A percentile compares a stretch with the other conserved stretches of the same genome.
These are phyloP conservation scores for Phoenix dactylifera DNA, from an alignment of 176 grass and related monocot species.

Conservation along the genomic window DNA sequence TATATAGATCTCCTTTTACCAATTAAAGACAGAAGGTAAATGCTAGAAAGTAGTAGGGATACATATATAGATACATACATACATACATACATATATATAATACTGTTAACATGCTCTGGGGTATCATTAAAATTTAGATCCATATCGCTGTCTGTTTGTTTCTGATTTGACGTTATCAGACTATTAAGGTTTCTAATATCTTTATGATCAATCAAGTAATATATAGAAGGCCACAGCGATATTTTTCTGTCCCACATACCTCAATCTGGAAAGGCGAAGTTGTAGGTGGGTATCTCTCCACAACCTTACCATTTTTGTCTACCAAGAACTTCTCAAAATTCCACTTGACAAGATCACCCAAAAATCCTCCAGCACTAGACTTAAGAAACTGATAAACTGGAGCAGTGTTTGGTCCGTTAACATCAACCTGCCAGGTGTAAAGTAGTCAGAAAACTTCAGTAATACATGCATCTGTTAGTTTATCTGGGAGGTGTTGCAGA, in stretches of 20 bases:
- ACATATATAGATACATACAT: no score
- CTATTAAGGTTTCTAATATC: no score
- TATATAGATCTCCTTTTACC: no score
- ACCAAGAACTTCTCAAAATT: conserved; percentile 98
- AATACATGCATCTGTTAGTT: conserved; percentile 8
- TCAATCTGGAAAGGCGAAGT: conserved; percentile 98
- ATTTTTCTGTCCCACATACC: conserved; percentile 25
- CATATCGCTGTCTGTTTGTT: no score
- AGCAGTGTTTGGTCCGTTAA: conserved; percentile 90
- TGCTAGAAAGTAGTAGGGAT: no score
- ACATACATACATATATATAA: no score
- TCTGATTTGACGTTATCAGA: no score
- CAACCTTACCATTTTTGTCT: conserved; percentile 86
- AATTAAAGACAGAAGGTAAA: no score
- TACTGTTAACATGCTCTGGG: no score
- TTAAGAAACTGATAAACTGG: conserved; percentile 91
- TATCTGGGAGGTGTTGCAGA: neutral
- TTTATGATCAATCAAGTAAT: neutral
- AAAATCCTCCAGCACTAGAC: conserved; percentile 92
- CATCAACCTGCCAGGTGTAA: conserved; percentile 64
- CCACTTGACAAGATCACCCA: conserved; percentile 95
- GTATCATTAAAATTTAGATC: no score
- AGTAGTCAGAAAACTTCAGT: neutral
- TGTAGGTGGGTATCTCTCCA: conserved; percentile 93
- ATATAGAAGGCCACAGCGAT: neutral